Conservation (phyloP, 2,329 filamentous ascomycete genomes). For the Calonectria leucothoes region DNA sequence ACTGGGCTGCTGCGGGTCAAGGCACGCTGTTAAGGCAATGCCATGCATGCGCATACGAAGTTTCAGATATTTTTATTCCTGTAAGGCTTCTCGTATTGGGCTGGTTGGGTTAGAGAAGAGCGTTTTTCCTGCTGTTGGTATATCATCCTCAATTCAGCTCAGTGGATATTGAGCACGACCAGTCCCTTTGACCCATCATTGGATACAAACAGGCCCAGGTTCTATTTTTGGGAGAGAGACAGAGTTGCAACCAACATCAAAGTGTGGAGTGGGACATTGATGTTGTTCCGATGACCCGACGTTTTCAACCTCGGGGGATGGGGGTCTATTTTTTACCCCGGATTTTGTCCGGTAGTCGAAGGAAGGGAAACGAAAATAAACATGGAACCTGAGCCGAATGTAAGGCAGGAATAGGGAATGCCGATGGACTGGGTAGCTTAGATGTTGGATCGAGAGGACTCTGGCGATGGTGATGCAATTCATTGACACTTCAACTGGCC, state of each 20-base stretch:
- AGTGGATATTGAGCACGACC: neutral
- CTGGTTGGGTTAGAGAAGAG: neutral
- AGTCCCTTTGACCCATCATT: neutral
- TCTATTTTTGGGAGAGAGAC: neutral
- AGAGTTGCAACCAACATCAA: neutral
- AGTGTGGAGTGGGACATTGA: neutral
- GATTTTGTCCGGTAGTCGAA: neutral
- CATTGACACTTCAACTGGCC: neutral
- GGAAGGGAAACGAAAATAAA: too few relatives aligned
- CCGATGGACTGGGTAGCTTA: neutral
- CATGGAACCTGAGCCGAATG: neutral
- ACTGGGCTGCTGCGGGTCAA: neutral
- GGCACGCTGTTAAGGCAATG: neutral
- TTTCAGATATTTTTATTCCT: constrained; percentile 2
- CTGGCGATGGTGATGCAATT: neutral
- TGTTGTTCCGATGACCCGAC: neutral
- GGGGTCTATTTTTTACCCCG: neutral
- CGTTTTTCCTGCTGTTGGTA: neutral
- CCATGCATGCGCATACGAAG: neutral
- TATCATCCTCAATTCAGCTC: neutral
- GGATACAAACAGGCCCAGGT: neutral
- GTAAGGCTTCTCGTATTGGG: neutral
- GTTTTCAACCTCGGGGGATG: neutral
- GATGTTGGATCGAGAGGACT: neutral
- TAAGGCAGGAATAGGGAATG: neutral